Conservation (phyloP, 257 asterid genomes). For the Rhazya stricta region DNA sequence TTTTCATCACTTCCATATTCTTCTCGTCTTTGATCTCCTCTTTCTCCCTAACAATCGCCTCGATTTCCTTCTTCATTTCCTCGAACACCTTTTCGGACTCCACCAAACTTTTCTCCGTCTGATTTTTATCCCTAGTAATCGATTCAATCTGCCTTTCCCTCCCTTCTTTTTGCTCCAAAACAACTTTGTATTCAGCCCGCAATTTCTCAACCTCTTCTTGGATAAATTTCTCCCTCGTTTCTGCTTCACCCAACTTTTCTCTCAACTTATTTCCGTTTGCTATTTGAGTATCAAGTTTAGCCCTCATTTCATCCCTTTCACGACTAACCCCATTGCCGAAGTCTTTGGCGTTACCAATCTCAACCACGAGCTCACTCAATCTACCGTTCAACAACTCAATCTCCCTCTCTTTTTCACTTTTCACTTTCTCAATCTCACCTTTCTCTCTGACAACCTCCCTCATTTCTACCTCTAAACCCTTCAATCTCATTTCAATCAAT, state of each 20-base stretch:
- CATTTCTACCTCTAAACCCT: slow-evolving; percentile 43
- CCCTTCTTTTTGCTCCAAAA: slow-evolving; percentile 33
- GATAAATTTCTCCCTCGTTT: slow-evolving; percentile 28
- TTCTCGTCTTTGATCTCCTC: slow-evolving; percentile 44
- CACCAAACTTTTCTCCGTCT: slow-evolving; percentile 32
- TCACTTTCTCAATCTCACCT: slow-evolving; percentile 30
- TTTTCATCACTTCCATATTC: slow-evolving; percentile 31
- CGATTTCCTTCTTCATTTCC: slow-evolving; percentile 36
- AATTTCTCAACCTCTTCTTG: slow-evolving; percentile 35
- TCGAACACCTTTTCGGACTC: slow-evolving; percentile 30
- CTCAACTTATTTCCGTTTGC: slow-evolving; percentile 34
- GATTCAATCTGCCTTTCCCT: slow-evolving; percentile 34
- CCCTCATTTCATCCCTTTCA: slow-evolving; percentile 48
- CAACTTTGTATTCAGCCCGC: slow-evolving; percentile 25
- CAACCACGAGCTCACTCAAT: slow-evolving; percentile 29
- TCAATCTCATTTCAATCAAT: slow-evolving; percentile 18
- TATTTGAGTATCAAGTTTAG: slow-evolving; percentile 31
- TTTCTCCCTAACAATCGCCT: slow-evolving; percentile 35
- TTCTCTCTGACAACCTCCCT: slow-evolving; percentile 30
- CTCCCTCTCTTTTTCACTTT: slow-evolving; percentile 34
- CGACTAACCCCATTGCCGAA: slow-evolving; percentile 24
- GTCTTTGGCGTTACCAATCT: slow-evolving; percentile 36
- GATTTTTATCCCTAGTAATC: slow-evolving; percentile 32
- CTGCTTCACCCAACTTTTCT: slow-evolving; percentile 32
- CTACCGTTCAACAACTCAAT: slow-evolving; percentile 32